Evolutionary conservation across 495 filamentous ascomycete genomes (phyloP), one percentile per base, ranked within the genome.

Genomic region (Penicillium verhagenii): DNA sequence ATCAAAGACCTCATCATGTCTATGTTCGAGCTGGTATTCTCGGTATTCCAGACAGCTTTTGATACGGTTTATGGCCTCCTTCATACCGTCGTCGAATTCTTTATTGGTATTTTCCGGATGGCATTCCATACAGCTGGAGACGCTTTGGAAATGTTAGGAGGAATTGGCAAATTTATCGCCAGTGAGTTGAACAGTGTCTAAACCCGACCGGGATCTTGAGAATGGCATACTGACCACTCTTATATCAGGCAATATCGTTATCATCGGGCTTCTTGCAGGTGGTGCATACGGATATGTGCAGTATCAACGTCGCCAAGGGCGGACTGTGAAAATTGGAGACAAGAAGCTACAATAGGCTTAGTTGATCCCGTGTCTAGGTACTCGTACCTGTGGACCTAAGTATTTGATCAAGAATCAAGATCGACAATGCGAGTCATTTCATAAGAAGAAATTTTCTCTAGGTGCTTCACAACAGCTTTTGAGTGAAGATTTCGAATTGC

Each of bases 1-100:
- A 8, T 63, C 53, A 57, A 63, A 18, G 57, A 63, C 46, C 57
- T 63, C 16, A 6, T 63, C 10, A 9, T 39, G 10, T 60, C 60
- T 0, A 6, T 63, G 1, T 57, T 63, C 14, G 60, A 63, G 45
- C 46, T 63, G 16, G 54, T 60, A 43, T 56, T 57, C 42, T 60
- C 60, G 8, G 23, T 60, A 2, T 47, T 57, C 16, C 28, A 40
- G 8, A 47, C 13, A 7, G 47, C 50, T 6, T 37, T 63, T 13
- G 46, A 54, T 45, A 28, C 28, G 10, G 43, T 6, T 8, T 35
- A 35, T 4, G 14, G 33, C 33, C 14, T 35, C 10, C 33, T 35
- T 16, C 33, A 35, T 35, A 14, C 33, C 2, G 6, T n/a, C 14
- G 16, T 35, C 33, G 14, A n/a, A 0, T 16, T 35, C 13, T 2